Evolutionary conservation across 164 flowering plant species (phyloP), one percentile per base, ranked within the genome.

Genomic region (Stephania yunnanensis): DNA sequence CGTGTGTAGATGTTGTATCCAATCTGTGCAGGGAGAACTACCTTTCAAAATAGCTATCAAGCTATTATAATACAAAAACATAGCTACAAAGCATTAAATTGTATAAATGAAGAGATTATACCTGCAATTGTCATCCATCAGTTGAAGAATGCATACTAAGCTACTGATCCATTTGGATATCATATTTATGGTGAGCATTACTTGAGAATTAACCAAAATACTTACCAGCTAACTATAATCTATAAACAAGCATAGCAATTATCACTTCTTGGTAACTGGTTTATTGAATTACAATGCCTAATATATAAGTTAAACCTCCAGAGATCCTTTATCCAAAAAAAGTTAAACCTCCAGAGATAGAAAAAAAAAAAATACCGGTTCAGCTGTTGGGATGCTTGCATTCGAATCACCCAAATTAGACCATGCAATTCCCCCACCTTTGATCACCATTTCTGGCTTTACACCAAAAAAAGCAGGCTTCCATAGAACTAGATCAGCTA

Each of bases 311-410:
- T 58, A 58, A 19, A 58, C 7, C n/a, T 58, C 64, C 64, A 17
- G 64, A 50, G 25, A 25, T 25, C 25, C 25, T 25, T 25, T 25
- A 25, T 25, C 25, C 42, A 36, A 61, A 19, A n/a, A 2, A 61
- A 19, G 66, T 8, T 61, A 61, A n/a, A 61, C 9, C 22, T 19
- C 66, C 66, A n/a, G 66, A 52, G 42, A 36, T 2, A 36, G 4
- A 36, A 36, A 36, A 25, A 70, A 69, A 17, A 55, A 17, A 52
- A 36, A 25, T 87, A 94, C 99, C 86, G 97, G 98, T 80, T 96
- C 94, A 74, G 98, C 97, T 67, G 99, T 96, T 58, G 98, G 99
- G 72, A 94, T 96, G 89, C 98, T 96, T 10, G 97, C 99, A 87
- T 92, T 96, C 82, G 97, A 91, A 82, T 96, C 97, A 31, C 99